Evolutionary conservation across 1,139 yeast genomes (phyloP), one percentile per base, ranked within the genome.

Genomic region (Sugiyamaella xylanicola): DNA sequence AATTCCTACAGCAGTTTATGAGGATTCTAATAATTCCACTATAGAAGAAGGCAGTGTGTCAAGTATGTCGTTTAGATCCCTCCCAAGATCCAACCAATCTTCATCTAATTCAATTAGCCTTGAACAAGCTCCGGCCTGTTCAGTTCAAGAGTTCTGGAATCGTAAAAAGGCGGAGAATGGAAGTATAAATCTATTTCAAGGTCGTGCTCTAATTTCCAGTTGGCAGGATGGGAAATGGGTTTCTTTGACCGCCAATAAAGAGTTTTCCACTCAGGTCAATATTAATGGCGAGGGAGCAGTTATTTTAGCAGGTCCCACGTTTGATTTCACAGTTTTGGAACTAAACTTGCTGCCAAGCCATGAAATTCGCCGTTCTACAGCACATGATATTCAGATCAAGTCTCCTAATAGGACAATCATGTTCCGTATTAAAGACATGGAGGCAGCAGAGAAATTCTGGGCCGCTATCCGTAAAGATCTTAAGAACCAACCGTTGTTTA

Each of bases 311-410:
- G 53, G 53, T 9, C 42, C 53, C 3, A 40, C 39, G 17, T 49
- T 45, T 2, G 56, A 55, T 16, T 19, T 37, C 25, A 46, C 46
- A 2, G 40, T 48, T 5, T 25, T 61, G 43, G 62, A 59, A 25
- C 20, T 62, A 48, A 49, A 47, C 47, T 48, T 64, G 27, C 44
- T 55, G 16, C 62, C 65, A 5, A 49, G 52, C 8, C 63, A 62
- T 40, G 65, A 62, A 15, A 51, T 61, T 17, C 59, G 66, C 15
- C 59, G 63, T 51, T 57, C 65, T 2, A 69, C 73, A 3, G 62
- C 61, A 3, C 62, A 66, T 37, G 73, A 69, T 54, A 63, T 69
- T 19, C 71, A 69, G 49, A 55, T 69, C 51, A 57, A 61, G 45
- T 62, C 61, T 41, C 60, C 62, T 2, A 50, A 51, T 19, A 62